phyloP scores from a whole-genome alignment of 78 protist genomes.

The Tieghemostelium lacteum region DNA sequence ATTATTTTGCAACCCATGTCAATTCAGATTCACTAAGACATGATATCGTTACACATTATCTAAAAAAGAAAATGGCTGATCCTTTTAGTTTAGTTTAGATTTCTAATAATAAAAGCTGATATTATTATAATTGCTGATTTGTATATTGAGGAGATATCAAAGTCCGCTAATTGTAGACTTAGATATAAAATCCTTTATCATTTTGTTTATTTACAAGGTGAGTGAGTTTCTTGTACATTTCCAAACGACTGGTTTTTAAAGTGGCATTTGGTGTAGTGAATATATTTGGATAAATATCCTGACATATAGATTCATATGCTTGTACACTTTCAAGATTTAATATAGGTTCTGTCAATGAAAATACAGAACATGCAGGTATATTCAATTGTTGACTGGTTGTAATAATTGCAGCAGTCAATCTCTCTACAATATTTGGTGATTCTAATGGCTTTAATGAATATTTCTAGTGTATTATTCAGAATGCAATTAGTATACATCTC shows the following conservation, averaged over 20 bases:
- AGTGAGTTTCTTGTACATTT: constrained; percentile 1
- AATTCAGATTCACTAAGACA: no score
- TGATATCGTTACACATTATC: no score
- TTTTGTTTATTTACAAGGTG: constrained; percentile 27
- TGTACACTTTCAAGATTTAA: constrained; percentile 33
- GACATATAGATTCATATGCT: background rate
- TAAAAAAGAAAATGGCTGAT: no score
- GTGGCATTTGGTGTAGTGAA: background rate
- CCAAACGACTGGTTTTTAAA: background rate
- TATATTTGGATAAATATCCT: constrained; percentile 20
- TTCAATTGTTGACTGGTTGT: constrained; percentile 21
- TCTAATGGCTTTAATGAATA: constrained; percentile 37
- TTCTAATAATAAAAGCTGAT: no score
- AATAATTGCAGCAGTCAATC: constrained; percentile 39
- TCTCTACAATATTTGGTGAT: constrained; percentile 60
- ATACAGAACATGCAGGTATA: constrained; percentile 28
- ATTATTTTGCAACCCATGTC: no score
- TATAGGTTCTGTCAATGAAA: constrained; percentile 28
- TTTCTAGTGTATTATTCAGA: background rate
- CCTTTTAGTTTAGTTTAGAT: no score
- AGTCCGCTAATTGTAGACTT: no score
- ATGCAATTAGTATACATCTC: background rate
- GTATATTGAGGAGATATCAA: no score
- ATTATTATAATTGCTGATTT: no score
- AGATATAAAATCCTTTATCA: constrained; percentile 63